Evolutionary conservation across 202 grass and related monocot species (phyloP).

Genomic region (Panicum virgatum): DNA sequence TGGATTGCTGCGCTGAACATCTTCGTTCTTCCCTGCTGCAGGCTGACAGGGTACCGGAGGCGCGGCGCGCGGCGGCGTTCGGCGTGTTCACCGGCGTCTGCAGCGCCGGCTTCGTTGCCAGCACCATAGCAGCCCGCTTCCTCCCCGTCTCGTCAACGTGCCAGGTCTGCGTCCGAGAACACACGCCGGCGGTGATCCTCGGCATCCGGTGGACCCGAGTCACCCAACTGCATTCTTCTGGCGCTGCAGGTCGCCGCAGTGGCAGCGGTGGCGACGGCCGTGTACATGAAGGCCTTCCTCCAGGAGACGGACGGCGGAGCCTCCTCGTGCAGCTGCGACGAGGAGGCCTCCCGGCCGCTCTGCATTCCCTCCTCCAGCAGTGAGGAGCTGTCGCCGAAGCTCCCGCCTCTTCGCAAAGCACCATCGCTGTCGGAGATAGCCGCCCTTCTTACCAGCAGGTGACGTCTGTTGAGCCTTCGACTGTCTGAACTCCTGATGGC

Average conservation of each 20-base stretch:
- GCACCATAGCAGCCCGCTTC: conserved; percentile 56
- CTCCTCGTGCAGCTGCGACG: conserved; percentile 6
- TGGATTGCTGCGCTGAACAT: not conserved
- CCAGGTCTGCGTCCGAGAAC: conserved; percentile 29
- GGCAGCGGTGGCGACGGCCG: conserved; percentile 37
- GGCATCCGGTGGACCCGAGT: no score
- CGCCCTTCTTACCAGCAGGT: conserved; percentile 58
- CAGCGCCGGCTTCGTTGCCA: conserved; percentile 52
- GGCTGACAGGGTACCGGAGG: conserved; percentile 61
- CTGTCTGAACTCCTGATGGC: not conserved
- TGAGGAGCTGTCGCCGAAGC: conserved; percentile 46
- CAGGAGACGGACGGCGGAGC: conserved; percentile 53
- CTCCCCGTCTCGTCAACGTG: conserved; percentile 49
- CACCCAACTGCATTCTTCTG: not conserved
- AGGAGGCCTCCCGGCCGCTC: conserved; percentile 45
- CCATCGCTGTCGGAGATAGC: conserved; percentile 52
- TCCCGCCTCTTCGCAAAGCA: conserved; percentile 52
- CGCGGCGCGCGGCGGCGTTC: conserved; percentile 48
- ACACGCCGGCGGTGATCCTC: not conserved
- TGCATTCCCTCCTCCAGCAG: conserved; percentile 41
- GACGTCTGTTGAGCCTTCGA: not conserved
- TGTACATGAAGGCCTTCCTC: conserved; percentile 66
- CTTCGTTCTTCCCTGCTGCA: not conserved
- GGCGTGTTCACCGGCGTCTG: conserved; percentile 60
- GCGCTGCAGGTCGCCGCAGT: conserved; percentile 35